phyloP scores from a whole-genome alignment of 352 stramenopile species.

The Thalassiosira pacifica region DNA sequence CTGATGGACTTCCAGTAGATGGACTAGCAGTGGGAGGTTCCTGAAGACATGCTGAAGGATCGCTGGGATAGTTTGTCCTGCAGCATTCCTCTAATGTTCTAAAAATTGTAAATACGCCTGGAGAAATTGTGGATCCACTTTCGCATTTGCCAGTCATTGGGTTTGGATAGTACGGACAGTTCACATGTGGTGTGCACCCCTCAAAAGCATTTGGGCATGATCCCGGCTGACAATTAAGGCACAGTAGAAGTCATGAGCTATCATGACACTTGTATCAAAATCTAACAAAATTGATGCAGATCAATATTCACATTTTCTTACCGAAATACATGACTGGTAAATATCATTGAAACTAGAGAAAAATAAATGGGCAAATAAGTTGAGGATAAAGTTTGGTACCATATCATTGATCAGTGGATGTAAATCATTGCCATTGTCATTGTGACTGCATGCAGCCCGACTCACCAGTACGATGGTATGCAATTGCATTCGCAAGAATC shows the following conservation, averaged over 20 bases:
- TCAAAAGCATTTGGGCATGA: conserved; percentile 33
- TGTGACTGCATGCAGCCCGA: neutral
- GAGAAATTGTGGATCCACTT: neutral
- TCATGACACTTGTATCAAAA: too few relatives aligned
- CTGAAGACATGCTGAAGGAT: conserved; percentile 15
- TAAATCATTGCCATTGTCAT: too few relatives aligned
- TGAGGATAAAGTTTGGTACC: too few relatives aligned
- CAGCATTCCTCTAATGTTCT: conserved; percentile 25
- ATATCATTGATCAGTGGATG: too few relatives aligned
- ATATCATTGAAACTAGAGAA: conserved; percentile 10
- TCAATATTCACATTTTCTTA: conserved; percentile 2
- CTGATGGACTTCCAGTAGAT: neutral
- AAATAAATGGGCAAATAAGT: neutral
- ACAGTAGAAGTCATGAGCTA: neutral
- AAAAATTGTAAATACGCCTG: conserved; percentile 34
- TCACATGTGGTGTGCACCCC: conserved; percentile 20
- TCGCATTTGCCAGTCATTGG: conserved; percentile 25
- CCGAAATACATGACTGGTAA: conserved; percentile 22
- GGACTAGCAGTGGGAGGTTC: neutral
- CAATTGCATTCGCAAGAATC: conserved; percentile 27
- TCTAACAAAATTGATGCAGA: too few relatives aligned
- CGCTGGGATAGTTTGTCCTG: conserved; percentile 13
- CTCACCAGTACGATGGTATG: neutral
- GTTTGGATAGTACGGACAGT: conserved; percentile 42
- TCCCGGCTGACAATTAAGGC: conserved; percentile 7